Base-by-base conservation (phyloP, 225 moss, liverwort and hornwort species). In the Polytrichum formosum region DNA sequence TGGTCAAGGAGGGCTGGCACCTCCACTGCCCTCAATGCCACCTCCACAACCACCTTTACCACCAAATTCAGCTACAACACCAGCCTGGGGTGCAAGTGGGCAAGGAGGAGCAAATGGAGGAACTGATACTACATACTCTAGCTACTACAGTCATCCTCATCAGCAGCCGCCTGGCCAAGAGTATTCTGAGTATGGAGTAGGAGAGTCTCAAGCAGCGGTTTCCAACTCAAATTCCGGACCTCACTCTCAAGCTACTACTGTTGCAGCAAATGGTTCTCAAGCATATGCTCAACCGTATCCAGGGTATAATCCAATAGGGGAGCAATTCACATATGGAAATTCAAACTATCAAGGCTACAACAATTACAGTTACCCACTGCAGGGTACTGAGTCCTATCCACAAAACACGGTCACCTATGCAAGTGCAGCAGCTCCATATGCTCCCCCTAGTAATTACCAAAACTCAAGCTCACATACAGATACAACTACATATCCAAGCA, bases 21-120 rank as follows among this genome's bases (percentile, higher is more conserved):
- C 89, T 67, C 97, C 93, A 56, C 81, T 94, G 67, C 97, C 94
- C 9, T 70, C 91, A 2, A 84, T 91, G 85, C 97, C 94, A 55
- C 97, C 97, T 69, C 97, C 94, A 61, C 94, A 87, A 82, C 72
- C 87, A 77, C 96, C 96, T 53, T 73, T 94, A 60, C 97, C 97
- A 55, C 94, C 94, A 22, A 85, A 90, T 74, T 76, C 88, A 78
- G 74, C 80, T 53, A 86, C 80, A 65, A 66, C 81, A 66, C 73
- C 88, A 72, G 74, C 86, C 28, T 94, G 97, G 97, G 26, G 86
- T 53, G 63, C 80, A 70, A 83, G 65, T 46, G 90, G 87, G 70
- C 78, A 56, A 21, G 88, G 79, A 33, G 86, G 77, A 61, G 63
- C 80, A 46, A 86, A 90, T 26, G 67, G 82, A 53, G 76, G 54